Evolutionary conservation across 2,329 filamentous ascomycete species (phyloP).

Genomic region (Sphaerulina musiva): DNA sequence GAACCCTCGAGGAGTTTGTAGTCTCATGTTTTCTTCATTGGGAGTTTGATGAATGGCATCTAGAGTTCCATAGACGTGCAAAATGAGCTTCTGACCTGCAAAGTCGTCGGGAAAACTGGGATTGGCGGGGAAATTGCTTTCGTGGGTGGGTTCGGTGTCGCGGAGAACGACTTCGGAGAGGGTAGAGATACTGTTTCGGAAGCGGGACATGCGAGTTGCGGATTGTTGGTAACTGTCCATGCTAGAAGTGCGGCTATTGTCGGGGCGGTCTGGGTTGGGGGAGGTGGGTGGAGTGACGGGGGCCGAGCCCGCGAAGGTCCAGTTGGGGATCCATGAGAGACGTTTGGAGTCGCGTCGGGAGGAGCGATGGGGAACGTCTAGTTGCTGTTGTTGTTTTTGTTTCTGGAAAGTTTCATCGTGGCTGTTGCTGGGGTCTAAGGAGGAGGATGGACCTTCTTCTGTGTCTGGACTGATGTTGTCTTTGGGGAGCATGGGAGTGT

Average conservation of each 20-base stretch:
- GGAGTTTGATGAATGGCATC: neutral
- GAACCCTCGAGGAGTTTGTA: slow-evolving; percentile 4
- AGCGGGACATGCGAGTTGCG: slow-evolving; percentile 2
- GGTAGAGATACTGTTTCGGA: slow-evolving; percentile 7
- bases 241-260: neutral
- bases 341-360: slow-evolving; percentile 5
- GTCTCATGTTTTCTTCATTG: neutral
- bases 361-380: neutral
- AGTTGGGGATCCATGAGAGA: slow-evolving; percentile 12
- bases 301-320: slow-evolving; percentile 7
- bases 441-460: neutral
- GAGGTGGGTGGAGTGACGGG: neutral
- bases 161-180: slow-evolving; percentile 7
- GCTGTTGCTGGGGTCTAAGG: neutral
- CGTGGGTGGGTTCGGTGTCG: slow-evolving; percentile 9
- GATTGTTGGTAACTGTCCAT: neutral
- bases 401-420: neutral
- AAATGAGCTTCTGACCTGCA: neutral
- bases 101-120: slow-evolving; percentile 3
- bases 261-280: neutral
- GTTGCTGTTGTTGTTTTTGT: neutral
- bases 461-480: slow-evolving; percentile 1
- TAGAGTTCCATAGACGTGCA: slow-evolving; percentile 10
- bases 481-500: neutral
- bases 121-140: slow-evolving; percentile 7